A percentile compares a stretch with the other conserved stretches of the same genome.
These are phyloP conservation scores for Escallonia rubra DNA, from an alignment of 129 eudicot species.

Conservation along the genomic window DNA sequence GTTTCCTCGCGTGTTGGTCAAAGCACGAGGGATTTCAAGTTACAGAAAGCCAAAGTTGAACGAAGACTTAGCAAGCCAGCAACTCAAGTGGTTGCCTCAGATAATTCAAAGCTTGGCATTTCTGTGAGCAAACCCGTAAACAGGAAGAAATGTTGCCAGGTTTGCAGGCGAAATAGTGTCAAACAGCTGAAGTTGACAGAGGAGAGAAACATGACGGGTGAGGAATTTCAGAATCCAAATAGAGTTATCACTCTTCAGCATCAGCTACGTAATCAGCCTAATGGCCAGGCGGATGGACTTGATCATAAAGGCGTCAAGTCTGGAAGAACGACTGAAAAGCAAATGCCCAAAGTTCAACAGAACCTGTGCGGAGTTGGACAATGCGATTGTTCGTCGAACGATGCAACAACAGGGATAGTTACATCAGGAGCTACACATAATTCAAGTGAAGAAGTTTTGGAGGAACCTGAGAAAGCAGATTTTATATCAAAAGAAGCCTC, in stretches of 20 bases:
- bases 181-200: slow-evolving; percentile 27
- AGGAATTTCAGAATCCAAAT: slow-evolving; percentile 7
- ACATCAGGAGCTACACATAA: slow-evolving; percentile 18
- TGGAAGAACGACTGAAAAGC: slow-evolving; percentile 6
- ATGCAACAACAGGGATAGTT: slow-evolving; percentile 2
- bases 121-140: slow-evolving; percentile 16
- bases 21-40: slow-evolving; percentile 8
- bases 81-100: slow-evolving; percentile 16
- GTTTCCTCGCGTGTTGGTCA: slow-evolving; percentile 1
- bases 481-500: slow-evolving; percentile 41
- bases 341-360: slow-evolving; percentile 14
- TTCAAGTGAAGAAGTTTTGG: not conserved
- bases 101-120: slow-evolving; percentile 5
- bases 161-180: slow-evolving; percentile 27
- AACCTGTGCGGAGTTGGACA: slow-evolving; percentile 15
- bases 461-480: slow-evolving; percentile 25
- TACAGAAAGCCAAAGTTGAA: not conserved
- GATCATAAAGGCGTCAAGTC: slow-evolving; percentile 3
- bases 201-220: slow-evolving; percentile 11
- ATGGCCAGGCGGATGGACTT: not conserved
- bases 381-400: slow-evolving; percentile 17
- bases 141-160: slow-evolving; percentile 31
- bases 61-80: slow-evolving; percentile 4
- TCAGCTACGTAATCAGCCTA: not conserved
- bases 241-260: not conserved